phyloP scores from a whole-genome alignment of 257 asterid species.

The Dorcoceras hygrometricum region DNA sequence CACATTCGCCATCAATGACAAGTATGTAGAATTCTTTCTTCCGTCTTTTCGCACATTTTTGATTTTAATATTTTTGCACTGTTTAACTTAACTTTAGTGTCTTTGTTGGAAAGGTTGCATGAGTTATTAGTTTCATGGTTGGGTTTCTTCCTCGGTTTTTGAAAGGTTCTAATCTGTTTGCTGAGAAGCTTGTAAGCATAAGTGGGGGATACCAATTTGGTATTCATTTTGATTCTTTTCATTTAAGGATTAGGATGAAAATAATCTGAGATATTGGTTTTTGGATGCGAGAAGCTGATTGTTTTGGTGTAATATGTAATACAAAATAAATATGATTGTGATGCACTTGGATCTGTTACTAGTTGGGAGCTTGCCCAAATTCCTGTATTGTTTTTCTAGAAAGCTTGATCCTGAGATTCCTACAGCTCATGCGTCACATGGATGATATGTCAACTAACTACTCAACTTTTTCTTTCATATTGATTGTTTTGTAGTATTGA shows the following conservation, averaged over 20 bases:
- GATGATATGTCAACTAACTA: not conserved
- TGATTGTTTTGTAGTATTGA: constrained; percentile 59
- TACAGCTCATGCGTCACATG: not conserved
- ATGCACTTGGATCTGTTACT: not conserved
- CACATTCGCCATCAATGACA: constrained; percentile 79
- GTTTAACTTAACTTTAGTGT: not conserved
- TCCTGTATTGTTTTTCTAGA: not conserved
- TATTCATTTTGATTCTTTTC: not conserved
- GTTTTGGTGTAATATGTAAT: constrained; percentile 1
- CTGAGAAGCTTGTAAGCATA: not conserved
- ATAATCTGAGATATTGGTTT: not conserved
- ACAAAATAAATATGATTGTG: not conserved
- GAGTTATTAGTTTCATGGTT: constrained; percentile 1
- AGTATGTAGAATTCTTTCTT: constrained; percentile 34
- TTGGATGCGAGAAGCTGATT: not conserved
- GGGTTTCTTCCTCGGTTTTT: not conserved
- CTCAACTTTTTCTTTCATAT: not conserved
- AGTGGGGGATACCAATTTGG: no score
- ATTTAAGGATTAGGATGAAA: not conserved
- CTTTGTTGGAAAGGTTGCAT: not conserved
- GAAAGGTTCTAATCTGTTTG: not conserved
- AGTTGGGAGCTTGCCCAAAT: not conserved
- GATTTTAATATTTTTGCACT: not conserved
- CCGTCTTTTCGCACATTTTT: not conserved
- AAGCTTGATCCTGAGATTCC: not conserved